Conservation (phyloP, 2,329 filamentous ascomycete genomes). For the Penicillium glabrum region DNA sequence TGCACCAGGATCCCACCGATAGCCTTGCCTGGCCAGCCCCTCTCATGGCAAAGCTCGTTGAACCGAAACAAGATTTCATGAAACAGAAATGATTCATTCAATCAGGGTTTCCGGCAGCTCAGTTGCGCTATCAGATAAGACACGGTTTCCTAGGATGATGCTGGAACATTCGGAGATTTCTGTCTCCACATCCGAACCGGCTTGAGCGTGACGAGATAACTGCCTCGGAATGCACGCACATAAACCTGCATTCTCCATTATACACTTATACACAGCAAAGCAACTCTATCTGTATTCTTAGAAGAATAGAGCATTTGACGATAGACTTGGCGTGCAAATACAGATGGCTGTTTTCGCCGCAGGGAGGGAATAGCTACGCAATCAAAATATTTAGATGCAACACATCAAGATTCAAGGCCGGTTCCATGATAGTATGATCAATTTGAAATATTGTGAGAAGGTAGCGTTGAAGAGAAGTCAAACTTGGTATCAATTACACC, state of each 20-base stretch:
- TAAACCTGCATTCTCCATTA: neutral
- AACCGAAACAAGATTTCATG: neutral
- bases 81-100: neutral
- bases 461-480: no score
- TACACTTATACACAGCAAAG: neutral
- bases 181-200: neutral
- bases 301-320: neutral
- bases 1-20: slow-evolving; percentile 31
- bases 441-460: no score
- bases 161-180: neutral
- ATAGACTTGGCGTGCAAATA: neutral
- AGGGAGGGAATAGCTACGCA: neutral
- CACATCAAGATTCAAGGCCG: neutral
- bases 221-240: neutral
- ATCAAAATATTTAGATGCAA: neutral
- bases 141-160: neutral
- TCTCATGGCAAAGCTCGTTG: slow-evolving; percentile 9
- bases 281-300: neutral
- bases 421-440: no score
- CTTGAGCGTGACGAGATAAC: neutral
- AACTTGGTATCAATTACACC: no score
- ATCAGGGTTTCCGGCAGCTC: neutral
- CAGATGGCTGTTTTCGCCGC: neutral
- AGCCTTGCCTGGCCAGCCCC: slow-evolving; percentile 41
- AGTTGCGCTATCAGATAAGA: neutral